Evolutionary conservation across 2,329 filamentous ascomycete genomes (phyloP).

Genomic region (Talaromyces funiculosus): DNA sequence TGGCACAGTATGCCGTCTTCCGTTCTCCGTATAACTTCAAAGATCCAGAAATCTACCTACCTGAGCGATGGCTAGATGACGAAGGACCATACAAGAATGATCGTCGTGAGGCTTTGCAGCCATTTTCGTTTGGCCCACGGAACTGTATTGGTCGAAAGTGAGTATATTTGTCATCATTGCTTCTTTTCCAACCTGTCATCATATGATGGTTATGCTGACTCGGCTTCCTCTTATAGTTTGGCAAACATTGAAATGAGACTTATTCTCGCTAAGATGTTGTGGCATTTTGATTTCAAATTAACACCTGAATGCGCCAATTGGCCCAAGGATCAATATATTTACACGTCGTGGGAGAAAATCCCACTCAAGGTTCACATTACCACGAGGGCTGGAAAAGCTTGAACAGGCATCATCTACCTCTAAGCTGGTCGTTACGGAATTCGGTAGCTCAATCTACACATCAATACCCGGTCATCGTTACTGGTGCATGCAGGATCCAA

Average conservation of each 20-base stretch:
- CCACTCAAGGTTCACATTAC: constrained; percentile 35
- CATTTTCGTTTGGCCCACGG: constrained; percentile 46
- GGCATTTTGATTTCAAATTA: constrained; percentile 46
- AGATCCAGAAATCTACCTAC: constrained; percentile 42
- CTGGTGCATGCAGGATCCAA: background rate
- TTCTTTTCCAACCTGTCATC: background rate
- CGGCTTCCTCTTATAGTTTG: constrained; percentile 28
- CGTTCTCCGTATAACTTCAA: constrained; percentile 43
- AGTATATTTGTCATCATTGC: constrained; percentile 21
- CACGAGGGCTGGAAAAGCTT: background rate
- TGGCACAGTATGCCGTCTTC: constrained; percentile 47
- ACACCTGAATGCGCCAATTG: constrained; percentile 34
- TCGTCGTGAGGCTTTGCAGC: constrained; percentile 42
- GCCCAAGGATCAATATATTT: constrained; percentile 35
- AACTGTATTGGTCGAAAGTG: constrained; percentile 50
- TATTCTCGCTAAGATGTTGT: constrained; percentile 45
- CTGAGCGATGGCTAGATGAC: constrained; percentile 36
- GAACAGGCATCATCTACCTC: background rate
- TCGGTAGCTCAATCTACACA: background rate
- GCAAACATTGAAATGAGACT: constrained; percentile 50
- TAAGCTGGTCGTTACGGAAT: background rate
- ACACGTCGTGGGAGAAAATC: constrained; percentile 39
- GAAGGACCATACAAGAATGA: constrained; percentile 37
- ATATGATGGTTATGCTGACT: background rate
- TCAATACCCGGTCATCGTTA: background rate